Evolutionary conservation across 2,329 filamentous ascomycete species (phyloP).

Genomic region (Colletotrichum zoysiae): DNA sequence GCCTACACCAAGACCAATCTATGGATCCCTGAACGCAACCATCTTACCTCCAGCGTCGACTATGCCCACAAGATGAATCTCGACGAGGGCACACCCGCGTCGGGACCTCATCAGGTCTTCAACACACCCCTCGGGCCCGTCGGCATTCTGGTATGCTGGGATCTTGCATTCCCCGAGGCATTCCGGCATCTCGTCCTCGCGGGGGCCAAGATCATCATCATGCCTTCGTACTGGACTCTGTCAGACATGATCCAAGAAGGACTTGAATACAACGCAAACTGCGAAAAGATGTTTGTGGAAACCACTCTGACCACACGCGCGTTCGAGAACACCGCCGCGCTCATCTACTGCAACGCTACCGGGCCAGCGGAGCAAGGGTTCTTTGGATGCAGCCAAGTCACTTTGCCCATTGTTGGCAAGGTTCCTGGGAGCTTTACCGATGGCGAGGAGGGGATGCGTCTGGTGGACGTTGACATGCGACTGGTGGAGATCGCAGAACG

Average conservation of each 20-base stretch:
- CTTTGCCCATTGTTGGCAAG: conserved; percentile 66
- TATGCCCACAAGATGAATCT: conserved; percentile 16
- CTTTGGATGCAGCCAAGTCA: conserved; percentile 66
- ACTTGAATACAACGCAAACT: conserved; percentile 59
- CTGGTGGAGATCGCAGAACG: conserved; percentile 69
- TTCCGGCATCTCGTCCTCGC: conserved; percentile 67
- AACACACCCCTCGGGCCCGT: conserved; percentile 67
- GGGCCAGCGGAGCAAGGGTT: conserved; percentile 61
- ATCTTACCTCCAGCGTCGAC: conserved; percentile 55
- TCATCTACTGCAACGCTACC: conserved; percentile 69
- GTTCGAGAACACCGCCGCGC: conserved; percentile 70
- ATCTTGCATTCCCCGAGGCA: conserved; percentile 71
- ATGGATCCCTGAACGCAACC: conserved; percentile 63
- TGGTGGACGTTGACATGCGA: conserved; percentile 65
- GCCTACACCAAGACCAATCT: conserved; percentile 70
- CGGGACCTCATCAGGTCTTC: conserved; percentile 49
- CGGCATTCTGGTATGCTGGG: conserved; percentile 69
- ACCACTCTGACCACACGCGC: conserved; percentile 62
- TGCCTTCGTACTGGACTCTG: conserved; percentile 64
- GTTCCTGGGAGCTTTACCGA: conserved; percentile 61
- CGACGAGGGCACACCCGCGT: neutral
- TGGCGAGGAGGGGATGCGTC: conserved; percentile 60
- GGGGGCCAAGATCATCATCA: conserved; percentile 70
- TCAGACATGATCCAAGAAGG: conserved; percentile 50
- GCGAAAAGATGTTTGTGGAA: conserved; percentile 67